phyloP scores from a whole-genome alignment of 73 alveolate species.

The Paraurostyla sp. region DNA sequence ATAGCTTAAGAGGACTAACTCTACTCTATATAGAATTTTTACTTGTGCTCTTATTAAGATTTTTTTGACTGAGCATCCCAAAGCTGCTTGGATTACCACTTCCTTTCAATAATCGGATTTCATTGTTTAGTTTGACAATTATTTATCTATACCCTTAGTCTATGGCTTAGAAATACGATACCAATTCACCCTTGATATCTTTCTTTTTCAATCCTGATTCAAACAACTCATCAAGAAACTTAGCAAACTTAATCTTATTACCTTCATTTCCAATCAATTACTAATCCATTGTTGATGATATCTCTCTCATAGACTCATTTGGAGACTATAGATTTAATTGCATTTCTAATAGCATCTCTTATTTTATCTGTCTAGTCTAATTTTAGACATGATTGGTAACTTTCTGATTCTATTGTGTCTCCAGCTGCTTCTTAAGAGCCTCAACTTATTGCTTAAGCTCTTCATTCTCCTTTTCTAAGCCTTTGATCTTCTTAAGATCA shows the following conservation, averaged over 20 bases:
- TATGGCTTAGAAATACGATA: background rate
- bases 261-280: background rate
- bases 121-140: background rate
- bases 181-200: background rate
- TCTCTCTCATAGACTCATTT: background rate
- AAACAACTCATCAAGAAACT: background rate
- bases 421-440: background rate
- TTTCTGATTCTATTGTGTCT: background rate
- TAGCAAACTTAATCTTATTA: background rate
- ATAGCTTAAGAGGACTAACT: no score
- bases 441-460: background rate
- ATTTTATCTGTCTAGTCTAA: background rate
- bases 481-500: background rate
- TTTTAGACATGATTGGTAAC: background rate
- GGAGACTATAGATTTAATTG: background rate
- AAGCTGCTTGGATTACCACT: background rate
- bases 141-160: constrained; percentile 6
- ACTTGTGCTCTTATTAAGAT: background rate
- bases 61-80: background rate
- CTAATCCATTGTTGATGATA: background rate
- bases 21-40: background rate
- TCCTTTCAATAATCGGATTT: background rate
- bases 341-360: background rate
- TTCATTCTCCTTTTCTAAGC: background rate
- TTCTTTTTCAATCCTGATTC: background rate